These are phyloP conservation scores for Zygosaccharomyces pseudobailii DNA, from an alignment of 1,139 yeast species.

Conservation along the genomic window DNA sequence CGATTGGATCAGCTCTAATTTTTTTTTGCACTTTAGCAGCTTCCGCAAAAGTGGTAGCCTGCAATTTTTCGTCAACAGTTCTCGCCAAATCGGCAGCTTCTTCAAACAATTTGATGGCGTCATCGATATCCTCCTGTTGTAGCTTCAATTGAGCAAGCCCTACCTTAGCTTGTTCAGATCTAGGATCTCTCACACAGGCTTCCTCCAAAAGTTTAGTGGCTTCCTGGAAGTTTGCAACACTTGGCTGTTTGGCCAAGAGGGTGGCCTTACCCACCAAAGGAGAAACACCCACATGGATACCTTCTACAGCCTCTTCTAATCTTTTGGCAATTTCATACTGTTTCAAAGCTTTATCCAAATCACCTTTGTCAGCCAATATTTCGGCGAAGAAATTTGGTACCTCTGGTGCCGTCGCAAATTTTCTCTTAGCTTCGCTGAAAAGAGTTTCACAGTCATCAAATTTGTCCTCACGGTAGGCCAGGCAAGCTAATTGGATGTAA, in stretches of 20 bases:
- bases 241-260: constrained; percentile 58
- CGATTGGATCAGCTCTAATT: constrained; percentile 61
- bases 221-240: constrained; percentile 46
- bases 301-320: constrained; percentile 52
- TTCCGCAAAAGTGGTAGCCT: constrained; percentile 88
- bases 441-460: constrained; percentile 55
- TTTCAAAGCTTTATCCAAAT: constrained; percentile 64
- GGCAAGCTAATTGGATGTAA: constrained; percentile 89
- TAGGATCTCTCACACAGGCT: constrained; percentile 82
- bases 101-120: constrained; percentile 77
- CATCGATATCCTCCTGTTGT: constrained; percentile 76
- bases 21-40: constrained; percentile 80
- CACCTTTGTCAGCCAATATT: constrained; percentile 78
- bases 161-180: constrained; percentile 82
- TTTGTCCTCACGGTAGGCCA: constrained; percentile 78
- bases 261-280: constrained; percentile 90
- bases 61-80: constrained; percentile 80
- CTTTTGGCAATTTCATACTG: constrained; percentile 86
- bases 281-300: constrained; percentile 72
- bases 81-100: constrained; percentile 79
- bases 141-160: constrained; percentile 87
- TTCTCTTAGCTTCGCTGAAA: constrained; percentile 68
- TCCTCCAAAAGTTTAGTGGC: constrained; percentile 66
- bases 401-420: constrained; percentile 84
- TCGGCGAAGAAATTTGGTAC: constrained; percentile 96